Conservation (phyloP, 257 asterid species). For the Solanum chaucha region DNA sequence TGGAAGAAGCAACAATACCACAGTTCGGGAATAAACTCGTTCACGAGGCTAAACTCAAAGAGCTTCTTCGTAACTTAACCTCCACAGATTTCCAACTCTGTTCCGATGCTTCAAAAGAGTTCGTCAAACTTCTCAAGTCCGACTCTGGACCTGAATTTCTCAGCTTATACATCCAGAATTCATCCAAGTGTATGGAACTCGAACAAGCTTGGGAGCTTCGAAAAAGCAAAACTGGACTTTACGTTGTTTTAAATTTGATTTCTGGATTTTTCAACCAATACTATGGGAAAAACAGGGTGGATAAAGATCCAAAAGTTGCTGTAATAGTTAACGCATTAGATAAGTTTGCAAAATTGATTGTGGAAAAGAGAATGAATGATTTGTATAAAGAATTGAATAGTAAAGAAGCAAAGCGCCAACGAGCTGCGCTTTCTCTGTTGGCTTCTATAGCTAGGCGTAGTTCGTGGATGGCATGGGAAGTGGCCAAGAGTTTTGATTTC, state of each 20-base stretch:
- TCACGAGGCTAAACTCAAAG: conserved; percentile 59
- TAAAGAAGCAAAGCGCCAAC: conserved; percentile 64
- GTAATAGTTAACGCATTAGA: conserved; percentile 28
- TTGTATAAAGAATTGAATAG: conserved; percentile 58
- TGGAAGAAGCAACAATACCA: not conserved
- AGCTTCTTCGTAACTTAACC: conserved; percentile 62
- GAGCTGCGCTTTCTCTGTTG: conserved; percentile 45
- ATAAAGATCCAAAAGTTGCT: not conserved
- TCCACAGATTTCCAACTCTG: conserved; percentile 48
- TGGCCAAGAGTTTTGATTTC: conserved; percentile 63
- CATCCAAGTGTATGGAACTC: conserved; percentile 52
- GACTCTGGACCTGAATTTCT: conserved; percentile 43
- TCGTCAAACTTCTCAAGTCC: conserved; percentile 52
- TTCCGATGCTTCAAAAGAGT: conserved; percentile 58
- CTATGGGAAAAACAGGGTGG: conserved; percentile 13
- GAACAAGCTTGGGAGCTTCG: conserved; percentile 69
- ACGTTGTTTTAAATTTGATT: conserved; percentile 36
- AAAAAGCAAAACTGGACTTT: conserved; percentile 49
- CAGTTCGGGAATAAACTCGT: conserved; percentile 18
- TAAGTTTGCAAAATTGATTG: conserved; percentile 43
- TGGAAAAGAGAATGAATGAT: conserved; percentile 58
- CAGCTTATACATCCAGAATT: conserved; percentile 26
- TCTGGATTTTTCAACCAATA: conserved; percentile 41
- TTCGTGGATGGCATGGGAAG: conserved; percentile 66
- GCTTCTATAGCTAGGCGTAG: conserved; percentile 56